phyloP scores from a whole-genome alignment of 1,284 basidiomycete species.

The Vanrija sp. region DNA sequence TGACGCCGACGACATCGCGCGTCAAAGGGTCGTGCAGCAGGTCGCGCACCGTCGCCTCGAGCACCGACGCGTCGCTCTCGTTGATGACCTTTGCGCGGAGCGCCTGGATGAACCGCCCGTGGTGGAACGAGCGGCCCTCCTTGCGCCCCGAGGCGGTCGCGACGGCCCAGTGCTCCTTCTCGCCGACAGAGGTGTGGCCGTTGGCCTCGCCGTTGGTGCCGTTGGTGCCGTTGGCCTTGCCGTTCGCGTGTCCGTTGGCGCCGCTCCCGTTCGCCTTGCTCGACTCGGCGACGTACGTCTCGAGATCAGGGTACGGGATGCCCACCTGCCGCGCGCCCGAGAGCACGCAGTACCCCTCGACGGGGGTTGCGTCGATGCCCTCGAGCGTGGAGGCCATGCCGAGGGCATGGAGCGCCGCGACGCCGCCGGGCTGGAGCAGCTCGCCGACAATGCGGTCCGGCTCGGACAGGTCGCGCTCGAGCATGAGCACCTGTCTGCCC shows the following conservation, averaged over 20 bases:
- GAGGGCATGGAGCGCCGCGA: slow-evolving; percentile 69
- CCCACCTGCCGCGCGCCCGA: slow-evolving; percentile 54
- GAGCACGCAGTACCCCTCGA: slow-evolving; percentile 83
- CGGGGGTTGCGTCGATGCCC: slow-evolving; percentile 80
- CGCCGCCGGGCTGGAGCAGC: slow-evolving; percentile 90
- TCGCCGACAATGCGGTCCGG: slow-evolving; percentile 98
- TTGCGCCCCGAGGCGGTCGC: slow-evolving; percentile 38
- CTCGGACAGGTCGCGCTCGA: slow-evolving; percentile 84
- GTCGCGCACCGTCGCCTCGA: slow-evolving; percentile 78
- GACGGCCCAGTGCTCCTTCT: slow-evolving; percentile 27
- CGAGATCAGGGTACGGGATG: slow-evolving; percentile 78
- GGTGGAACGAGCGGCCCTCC: slow-evolving; percentile 80
- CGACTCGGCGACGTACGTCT: slow-evolving; percentile 24
- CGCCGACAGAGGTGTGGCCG: neutral
- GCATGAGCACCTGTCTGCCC: slow-evolving; percentile 61
- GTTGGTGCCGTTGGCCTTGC: slow-evolving; percentile 1
- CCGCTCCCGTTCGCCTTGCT: neutral
- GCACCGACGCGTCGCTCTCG: slow-evolving; percentile 57
- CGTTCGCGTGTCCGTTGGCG: slow-evolving; percentile 11
- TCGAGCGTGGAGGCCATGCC: slow-evolving; percentile 70
- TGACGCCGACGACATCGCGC: slow-evolving; percentile 61
- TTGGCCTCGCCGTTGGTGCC: slow-evolving; percentile 7
- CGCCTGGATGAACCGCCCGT: slow-evolving; percentile 84
- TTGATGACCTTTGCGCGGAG: slow-evolving; percentile 65
- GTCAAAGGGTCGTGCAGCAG: slow-evolving; percentile 62